Conservation (phyloP, 768 basidiomycete genomes). For the Boletus pseudo-olivaceus region DNA sequence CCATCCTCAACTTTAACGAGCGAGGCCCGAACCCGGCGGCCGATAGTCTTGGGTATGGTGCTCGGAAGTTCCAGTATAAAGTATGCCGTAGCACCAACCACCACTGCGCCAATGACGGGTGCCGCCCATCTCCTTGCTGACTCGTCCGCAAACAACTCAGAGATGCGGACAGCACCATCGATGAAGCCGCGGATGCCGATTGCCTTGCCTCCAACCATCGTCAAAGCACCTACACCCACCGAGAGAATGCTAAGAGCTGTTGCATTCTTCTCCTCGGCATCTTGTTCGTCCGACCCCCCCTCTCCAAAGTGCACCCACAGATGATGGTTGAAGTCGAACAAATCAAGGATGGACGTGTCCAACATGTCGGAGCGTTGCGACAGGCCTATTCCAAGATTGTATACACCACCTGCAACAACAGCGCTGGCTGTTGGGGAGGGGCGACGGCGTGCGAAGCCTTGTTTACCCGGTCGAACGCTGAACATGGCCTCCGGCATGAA, state of each 20-base stretch:
- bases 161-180: constrained; percentile 71
- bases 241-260: constrained; percentile 72
- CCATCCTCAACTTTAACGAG: constrained; percentile 48
- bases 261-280: constrained; percentile 39
- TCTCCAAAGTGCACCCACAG: constrained; percentile 70
- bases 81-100: constrained; percentile 73
- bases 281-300: constrained; percentile 27
- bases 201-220: constrained; percentile 83
- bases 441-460: constrained; percentile 37
- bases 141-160: constrained; percentile 80
- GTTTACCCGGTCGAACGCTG: constrained; percentile 46
- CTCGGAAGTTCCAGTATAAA: constrained; percentile 82
- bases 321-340: constrained; percentile 84
- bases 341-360: constrained; percentile 76
- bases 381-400: constrained; percentile 81
- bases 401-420: constrained; percentile 71
- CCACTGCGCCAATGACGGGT: constrained; percentile 75
- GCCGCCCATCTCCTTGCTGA: constrained; percentile 81
- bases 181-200: constrained; percentile 73
- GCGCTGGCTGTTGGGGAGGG: constrained; percentile 37
- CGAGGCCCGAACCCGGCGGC: constrained; percentile 71
- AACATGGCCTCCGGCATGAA: constrained; percentile 99
- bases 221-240: constrained; percentile 80
- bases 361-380: constrained; percentile 73
- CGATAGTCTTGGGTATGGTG: constrained; percentile 87